Base-by-base conservation (phyloP, 2,329 filamentous ascomycete species). In the Colletotrichum lentis region DNA sequence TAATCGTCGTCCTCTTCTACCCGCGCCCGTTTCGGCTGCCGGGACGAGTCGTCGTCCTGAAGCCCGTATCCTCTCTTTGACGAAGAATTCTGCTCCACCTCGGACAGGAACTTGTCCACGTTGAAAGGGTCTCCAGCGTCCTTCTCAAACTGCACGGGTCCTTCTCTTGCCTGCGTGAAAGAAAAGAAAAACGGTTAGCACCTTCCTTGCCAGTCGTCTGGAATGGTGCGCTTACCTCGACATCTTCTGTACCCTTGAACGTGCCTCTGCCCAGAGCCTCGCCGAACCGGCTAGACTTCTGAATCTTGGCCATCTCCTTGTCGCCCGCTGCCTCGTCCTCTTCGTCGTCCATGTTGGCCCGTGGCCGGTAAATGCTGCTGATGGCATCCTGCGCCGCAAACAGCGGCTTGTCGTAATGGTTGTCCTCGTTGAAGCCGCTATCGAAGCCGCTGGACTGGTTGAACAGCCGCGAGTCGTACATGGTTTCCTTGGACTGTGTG, bases 381-480 rank as follows among this genome's bases (percentile, higher is more conserved):
- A 97, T 93, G 10, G 93, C 95, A 76, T 98, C 95, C 77, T 97
- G 94, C 16, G 96, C 95, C 0, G 94, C 94, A 77, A 99, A 99
- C 8, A 99, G 83, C 22, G 96, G 96, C 80, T 98, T 98, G 79
- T 98, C 96, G 81, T 98, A 99, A 0, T 90, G 89, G 76, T 99
- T 96, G 78, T 99, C 96, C 79, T 99, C 96, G 78, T 99, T 99
- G 85, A 97, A 94, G 0, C 95, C 96, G 60, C 90, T 87, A 73
- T 94, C 91, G 77, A 99, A 96, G 0, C 96, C 96, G 73, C 91
- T 94, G 6, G 90, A 91, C 80, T 97, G 93, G 80, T 98, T 97
- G 81, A 99, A 99, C 37, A 99, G 81, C 47, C 96, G 86, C 2
- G 94, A 96, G 81, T 99, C 96, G 82, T 96, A 99, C 96, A 98